Evolutionary conservation across 257 asterid species (phyloP).

Genomic region (Fraxinus cuspidata): DNA sequence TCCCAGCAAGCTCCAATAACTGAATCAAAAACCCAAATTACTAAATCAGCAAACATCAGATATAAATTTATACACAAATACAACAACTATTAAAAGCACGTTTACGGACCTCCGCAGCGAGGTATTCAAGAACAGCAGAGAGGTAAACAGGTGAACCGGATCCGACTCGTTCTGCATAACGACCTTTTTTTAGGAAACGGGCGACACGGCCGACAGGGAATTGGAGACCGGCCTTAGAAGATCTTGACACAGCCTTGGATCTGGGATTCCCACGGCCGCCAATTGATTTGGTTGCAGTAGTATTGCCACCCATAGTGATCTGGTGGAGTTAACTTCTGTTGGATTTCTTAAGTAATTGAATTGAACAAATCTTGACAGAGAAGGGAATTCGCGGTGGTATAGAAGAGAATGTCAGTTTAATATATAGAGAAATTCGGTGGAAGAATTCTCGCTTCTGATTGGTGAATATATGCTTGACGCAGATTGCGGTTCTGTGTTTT

Average conservation of each 20-base stretch:
- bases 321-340: neutral
- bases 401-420: neutral
- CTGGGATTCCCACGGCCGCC: constrained; percentile 53
- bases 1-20: constrained; percentile 76
- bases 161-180: constrained; percentile 64
- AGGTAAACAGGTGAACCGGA: constrained; percentile 65
- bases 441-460: constrained; percentile 17
- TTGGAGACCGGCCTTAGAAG: constrained; percentile 65
- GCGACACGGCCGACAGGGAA: constrained; percentile 65
- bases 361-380: neutral
- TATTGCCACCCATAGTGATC: constrained; percentile 33
- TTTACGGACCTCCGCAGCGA: constrained; percentile 58
- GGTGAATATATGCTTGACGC: constrained; percentile 14
- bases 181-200: constrained; percentile 58
- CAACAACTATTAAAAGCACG: neutral
- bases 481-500: constrained; percentile 24
- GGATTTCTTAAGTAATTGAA: neutral
- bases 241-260: constrained; percentile 45
- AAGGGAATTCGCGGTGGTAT: fast-evolving
- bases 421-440: neutral
- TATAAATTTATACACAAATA: neutral
- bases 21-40: neutral
- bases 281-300: constrained; percentile 26
- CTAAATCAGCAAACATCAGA: neutral
- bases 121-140: constrained; percentile 64